Evolutionary conservation across 1,139 yeast genomes (phyloP), one percentile per base, ranked within the genome.

Genomic region (Saccharomycopsis phalli): DNA sequence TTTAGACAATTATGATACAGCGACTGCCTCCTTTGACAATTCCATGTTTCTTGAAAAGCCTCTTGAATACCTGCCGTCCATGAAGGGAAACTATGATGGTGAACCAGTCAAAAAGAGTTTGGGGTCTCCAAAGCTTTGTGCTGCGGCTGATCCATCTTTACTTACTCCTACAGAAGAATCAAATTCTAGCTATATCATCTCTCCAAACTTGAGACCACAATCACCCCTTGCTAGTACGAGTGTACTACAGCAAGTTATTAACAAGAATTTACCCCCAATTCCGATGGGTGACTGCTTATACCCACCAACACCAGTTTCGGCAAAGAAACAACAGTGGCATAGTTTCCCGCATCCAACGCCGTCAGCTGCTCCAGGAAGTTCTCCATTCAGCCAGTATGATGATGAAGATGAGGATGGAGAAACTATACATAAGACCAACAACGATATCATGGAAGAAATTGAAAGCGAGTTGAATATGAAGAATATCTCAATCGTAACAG

Each of bases 251-350:
- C 37, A 36, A 28, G 30, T 26, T 5, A 34, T 38, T 14, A 44
- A 44, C 30, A 44, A 44, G 27, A 44, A 44, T 27, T 32, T 44
- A n/a, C 47, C 47, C 10, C 47, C 47, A 20, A 42, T 44, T 31
- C 47, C 47, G 5, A 30, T 31, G 34, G 36, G 33, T 3, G 44
- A 32, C 27, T 23, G 37, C n/a, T 26, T 38, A 14, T 33, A 35
- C n/a, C 39, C 46, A 8, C 38, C 30, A 18, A 42, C 42, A 13
- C 43, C 46, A 4, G 30, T 38, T 4, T 21, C 34, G 7, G 17
- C 34, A 13, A 39, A 25, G 14, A 29, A 37, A 25, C 29, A 28
- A 25, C 37, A 33, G 21, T 19, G 31, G 18, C 19, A 26, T 14
- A 26, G 14, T 6, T 14, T 14, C 4, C 23, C 40, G 3, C 41